Percentiles rank a stretch among this genome's conserved stretches.
These are phyloP conservation scores for Arthromyces matolae DNA, from an alignment of 768 basidiomycete species.

Conservation along the genomic window DNA sequence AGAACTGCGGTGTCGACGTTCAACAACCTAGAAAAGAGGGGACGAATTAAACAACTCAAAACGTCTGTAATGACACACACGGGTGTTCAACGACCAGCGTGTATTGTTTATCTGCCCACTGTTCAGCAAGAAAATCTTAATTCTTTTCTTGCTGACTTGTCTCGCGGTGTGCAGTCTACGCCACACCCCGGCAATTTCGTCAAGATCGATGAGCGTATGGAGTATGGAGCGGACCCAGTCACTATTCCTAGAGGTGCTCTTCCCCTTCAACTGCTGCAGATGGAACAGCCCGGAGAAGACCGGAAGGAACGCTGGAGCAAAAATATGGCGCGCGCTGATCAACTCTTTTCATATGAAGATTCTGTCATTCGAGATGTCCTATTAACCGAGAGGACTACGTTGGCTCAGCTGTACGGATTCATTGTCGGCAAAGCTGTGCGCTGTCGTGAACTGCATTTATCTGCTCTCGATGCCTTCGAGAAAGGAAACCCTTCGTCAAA, in stretches of 20 bases:
- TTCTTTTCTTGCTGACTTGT: conserved; percentile 53
- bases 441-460: conserved; percentile 60
- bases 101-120: conserved; percentile 63
- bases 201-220: conserved; percentile 49
- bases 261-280: conserved; percentile 44
- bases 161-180: conserved; percentile 34
- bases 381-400: conserved; percentile 63
- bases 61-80: conserved; percentile 59
- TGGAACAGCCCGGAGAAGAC: conserved; percentile 39
- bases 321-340: conserved; percentile 42
- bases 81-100: conserved; percentile 54
- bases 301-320: conserved; percentile 42
- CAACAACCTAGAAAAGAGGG: conserved; percentile 57
- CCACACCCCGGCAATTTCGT: conserved; percentile 37
- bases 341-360: conserved; percentile 53
- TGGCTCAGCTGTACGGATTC: conserved; percentile 75
- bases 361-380: conserved; percentile 56
- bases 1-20: conserved; percentile 62
- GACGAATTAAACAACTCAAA: conserved; percentile 66
- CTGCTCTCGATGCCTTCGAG: conserved; percentile 47
- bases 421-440: conserved; percentile 64
- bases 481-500: conserved; percentile 31
- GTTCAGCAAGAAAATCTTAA: conserved; percentile 50
- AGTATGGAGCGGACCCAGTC: conserved; percentile 46
- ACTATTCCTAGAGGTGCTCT: conserved; percentile 29